Evolutionary conservation across 306 rosid genomes (phyloP), one percentile per base, ranked within the genome.

Genomic region (Glycyrrhiza uralensis): DNA sequence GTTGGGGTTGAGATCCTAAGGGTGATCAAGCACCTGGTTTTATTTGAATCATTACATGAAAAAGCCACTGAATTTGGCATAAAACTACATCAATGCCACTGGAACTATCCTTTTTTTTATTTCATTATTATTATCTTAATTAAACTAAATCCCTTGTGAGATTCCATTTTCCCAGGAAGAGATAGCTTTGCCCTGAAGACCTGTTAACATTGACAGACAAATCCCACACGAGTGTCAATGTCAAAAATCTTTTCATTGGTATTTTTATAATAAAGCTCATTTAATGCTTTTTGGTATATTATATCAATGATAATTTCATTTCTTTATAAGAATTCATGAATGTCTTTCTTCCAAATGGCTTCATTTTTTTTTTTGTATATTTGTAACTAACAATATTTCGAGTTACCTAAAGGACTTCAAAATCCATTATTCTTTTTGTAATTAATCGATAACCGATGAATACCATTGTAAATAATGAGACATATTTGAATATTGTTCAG

Each of bases 11-110:
- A 54, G 82, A 75, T 76, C 66, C 9, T n/a, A 17, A 62, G 52
- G 10, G 18, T 13, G 29, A 30, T 32, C 30, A 12, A 69, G 68
- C 76, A 65, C 44, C 54, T 29, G 75, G 26, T 81, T 90, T 75
- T 88, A 90, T 83, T 64, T 47, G 76, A 77, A 59, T 39, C 68
- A 1, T n/a, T 39, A 0, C 5, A 67, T 62, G 67, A 46, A 61
- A 86, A 76, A 12, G 66, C 81, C 90, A 71, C 77, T 58, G 42
- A 57, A 1, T 24, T 80, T 58, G 4, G 19, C 3, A 0, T 23
- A 18, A 47, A 85, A 83, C 45, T 44, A 88, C 89, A 57, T 26
- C 19, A 65, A 65, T 86, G 82, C 85, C 92, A 90, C 80, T 63
- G 12, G 52, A 79, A 72, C 9, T 30, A 49, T 79, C 38, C 70